Conservation (phyloP, 2,329 filamentous ascomycete genomes). For the Fusarium sp. region DNA sequence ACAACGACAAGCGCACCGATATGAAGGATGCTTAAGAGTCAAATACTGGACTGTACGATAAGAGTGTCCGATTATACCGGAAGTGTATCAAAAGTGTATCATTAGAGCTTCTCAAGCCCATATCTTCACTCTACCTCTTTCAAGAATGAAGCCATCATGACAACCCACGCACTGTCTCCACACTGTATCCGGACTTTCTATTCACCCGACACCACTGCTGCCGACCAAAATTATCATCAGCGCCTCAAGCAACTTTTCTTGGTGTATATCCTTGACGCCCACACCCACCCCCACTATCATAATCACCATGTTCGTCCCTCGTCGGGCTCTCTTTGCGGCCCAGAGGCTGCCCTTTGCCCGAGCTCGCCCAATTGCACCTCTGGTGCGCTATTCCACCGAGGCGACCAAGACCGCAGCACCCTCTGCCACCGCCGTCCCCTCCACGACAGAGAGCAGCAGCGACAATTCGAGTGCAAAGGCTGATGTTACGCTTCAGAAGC, state of each 20-base stretch:
- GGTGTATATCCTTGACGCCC: not conserved
- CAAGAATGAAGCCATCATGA: constrained; percentile 29
- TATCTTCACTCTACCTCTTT: not conserved
- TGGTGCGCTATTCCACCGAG: constrained; percentile 42
- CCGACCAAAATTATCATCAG: constrained; percentile 22
- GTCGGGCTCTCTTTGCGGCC: constrained; percentile 38
- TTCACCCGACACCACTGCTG: constrained; percentile 13
- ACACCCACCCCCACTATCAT: not conserved
- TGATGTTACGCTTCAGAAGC: constrained; percentile 26
- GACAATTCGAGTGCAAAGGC: not conserved
- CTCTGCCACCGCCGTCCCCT: not conserved
- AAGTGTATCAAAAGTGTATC: constrained; percentile 13
- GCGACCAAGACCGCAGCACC: constrained; percentile 14
- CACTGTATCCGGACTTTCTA: constrained; percentile 31
- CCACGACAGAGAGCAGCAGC: not conserved
- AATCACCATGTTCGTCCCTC: constrained; percentile 45
- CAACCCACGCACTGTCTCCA: constrained; percentile 13
- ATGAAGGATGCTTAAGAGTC: constrained; percentile 71
- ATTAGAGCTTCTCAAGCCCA: not conserved
- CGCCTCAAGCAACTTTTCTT: constrained; percentile 5
- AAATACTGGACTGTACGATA: not conserved
- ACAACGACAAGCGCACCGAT: constrained; percentile 85
- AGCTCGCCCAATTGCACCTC: constrained; percentile 31
- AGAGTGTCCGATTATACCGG: not conserved
- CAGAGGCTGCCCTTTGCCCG: constrained; percentile 26